These are phyloP conservation scores for Monosporascus sp. DNA, from an alignment of 2,329 filamentous ascomycete species.

Conservation along the genomic window DNA sequence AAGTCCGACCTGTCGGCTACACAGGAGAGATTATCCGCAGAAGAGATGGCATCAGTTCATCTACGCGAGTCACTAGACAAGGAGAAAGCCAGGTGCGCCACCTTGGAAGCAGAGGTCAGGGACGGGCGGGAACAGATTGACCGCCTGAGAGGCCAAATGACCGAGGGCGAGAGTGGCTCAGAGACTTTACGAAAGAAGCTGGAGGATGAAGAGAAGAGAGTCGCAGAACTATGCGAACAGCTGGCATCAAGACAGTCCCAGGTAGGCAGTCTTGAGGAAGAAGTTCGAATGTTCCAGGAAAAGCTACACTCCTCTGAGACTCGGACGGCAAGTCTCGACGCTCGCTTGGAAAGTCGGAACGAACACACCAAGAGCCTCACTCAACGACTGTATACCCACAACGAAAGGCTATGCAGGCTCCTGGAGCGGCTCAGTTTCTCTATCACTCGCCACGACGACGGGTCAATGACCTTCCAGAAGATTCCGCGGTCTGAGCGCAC, in stretches of 20 bases:
- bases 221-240: conserved; percentile 62
- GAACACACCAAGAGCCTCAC: conserved; percentile 76
- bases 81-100: conserved; percentile 48
- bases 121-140: conserved; percentile 66
- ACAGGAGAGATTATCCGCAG: conserved; percentile 45
- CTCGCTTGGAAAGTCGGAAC: conserved; percentile 64
- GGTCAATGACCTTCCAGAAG: conserved; percentile 70
- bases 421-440: conserved; percentile 84
- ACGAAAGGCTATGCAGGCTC: conserved; percentile 75
- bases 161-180: conserved; percentile 78
- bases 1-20: conserved; percentile 52
- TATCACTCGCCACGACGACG: conserved; percentile 63
- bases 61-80: conserved; percentile 49
- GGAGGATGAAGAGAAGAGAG: conserved; percentile 68
- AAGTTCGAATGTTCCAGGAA: conserved; percentile 63
- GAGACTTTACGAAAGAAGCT: conserved; percentile 71
- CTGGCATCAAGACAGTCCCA: conserved; percentile 72
- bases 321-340: conserved; percentile 45
- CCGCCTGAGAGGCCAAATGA: conserved; percentile 64
- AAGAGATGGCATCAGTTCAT: conserved; percentile 46
- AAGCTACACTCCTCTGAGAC: conserved; percentile 53
- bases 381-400: conserved; percentile 74
- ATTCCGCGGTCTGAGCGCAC: conserved; percentile 55
- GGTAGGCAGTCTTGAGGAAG: conserved; percentile 69
- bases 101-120: conserved; percentile 51